Percentiles rank a stretch among this genome's conserved stretches.
These are phyloP conservation scores for Candida stauntonica DNA, from an alignment of 805 yeast genomes.

Conservation along the genomic window DNA sequence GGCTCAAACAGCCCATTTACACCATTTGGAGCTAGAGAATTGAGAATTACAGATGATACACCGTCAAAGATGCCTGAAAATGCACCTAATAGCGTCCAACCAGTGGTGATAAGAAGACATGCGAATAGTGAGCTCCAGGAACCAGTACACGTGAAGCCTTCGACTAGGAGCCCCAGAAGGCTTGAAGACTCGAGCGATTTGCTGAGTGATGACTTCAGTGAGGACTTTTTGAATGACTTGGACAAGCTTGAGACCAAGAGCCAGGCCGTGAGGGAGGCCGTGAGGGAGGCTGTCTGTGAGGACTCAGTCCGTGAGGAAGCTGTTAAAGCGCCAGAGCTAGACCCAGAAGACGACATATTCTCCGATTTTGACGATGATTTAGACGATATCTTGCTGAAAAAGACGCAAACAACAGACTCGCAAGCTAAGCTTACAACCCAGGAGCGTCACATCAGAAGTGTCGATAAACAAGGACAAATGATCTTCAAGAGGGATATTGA, in stretches of 20 bases:
- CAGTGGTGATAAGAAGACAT: background rate
- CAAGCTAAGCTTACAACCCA: slow-evolving; percentile 19
- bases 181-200: slow-evolving; percentile 21
- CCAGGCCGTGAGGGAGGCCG: background rate
- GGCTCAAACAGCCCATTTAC: slow-evolving; percentile 7
- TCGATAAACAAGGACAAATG: slow-evolving; percentile 21
- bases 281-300: too few species aligned
- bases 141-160: background rate
- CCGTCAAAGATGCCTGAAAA: slow-evolving; percentile 13
- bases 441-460: slow-evolving; percentile 17
- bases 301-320: too few species aligned
- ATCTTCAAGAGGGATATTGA: slow-evolving; percentile 25
- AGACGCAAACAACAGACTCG: slow-evolving; percentile 6
- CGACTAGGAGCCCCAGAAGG: slow-evolving; percentile 1
- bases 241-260: slow-evolving; percentile 9
- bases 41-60: slow-evolving; percentile 7
- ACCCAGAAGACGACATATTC: slow-evolving; percentile 7
- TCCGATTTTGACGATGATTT: slow-evolving; percentile 21
- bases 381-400: slow-evolving; percentile 15
- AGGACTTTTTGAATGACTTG: slow-evolving; percentile 21
- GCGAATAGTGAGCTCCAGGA: background rate
- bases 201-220: slow-evolving; percentile 25
- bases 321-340: slow-evolving; percentile 9
- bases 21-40: slow-evolving; percentile 2
- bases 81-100: background rate